phyloP scores from a whole-genome alignment of 768 basidiomycete genomes.

The Coprinellus micaceus region DNA sequence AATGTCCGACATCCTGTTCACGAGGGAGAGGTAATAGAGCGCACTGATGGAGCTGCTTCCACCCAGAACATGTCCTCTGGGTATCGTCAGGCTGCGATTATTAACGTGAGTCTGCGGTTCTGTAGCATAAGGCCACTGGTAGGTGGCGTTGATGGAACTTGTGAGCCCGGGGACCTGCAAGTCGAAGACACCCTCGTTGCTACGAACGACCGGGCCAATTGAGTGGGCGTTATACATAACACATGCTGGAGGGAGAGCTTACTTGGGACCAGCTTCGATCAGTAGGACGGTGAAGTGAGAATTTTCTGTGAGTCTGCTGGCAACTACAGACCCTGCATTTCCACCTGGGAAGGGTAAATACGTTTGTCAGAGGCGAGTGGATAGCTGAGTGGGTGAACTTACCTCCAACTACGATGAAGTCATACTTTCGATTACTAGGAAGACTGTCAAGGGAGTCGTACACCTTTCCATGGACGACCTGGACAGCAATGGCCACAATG shows the following conservation, averaged over 20 bases:
- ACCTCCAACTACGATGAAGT: conserved; percentile 22
- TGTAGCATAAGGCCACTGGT: conserved; percentile 16
- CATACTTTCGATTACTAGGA: conserved; percentile 3
- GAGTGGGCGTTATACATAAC: background rate
- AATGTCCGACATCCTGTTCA: background rate
- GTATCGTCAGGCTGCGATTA: conserved; percentile 6
- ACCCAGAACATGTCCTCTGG: conserved; percentile 15
- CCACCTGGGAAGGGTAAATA: conserved; percentile 21
- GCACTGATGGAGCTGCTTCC: conserved; percentile 18
- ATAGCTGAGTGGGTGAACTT: conserved; percentile 16
- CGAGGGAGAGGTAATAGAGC: conserved; percentile 11
- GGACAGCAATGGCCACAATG: background rate
- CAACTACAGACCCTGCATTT: conserved; percentile 43
- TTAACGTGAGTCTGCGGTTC: conserved; percentile 12
- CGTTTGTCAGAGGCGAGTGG: background rate
- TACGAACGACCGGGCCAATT: background rate
- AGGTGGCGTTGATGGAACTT: background rate
- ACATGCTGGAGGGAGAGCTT: background rate
- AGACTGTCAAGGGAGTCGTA: background rate
- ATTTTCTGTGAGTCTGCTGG: conserved; percentile 40
- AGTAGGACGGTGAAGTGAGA: conserved; percentile 33
- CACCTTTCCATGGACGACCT: background rate
- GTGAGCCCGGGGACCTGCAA: conserved; percentile 12
- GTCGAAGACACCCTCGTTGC: conserved; percentile 14
- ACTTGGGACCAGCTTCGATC: conserved; percentile 35